Evolutionary conservation across 345 rosid species (phyloP), one percentile per base, ranked within the genome.

Genomic region (Corchorus olitorius): DNA sequence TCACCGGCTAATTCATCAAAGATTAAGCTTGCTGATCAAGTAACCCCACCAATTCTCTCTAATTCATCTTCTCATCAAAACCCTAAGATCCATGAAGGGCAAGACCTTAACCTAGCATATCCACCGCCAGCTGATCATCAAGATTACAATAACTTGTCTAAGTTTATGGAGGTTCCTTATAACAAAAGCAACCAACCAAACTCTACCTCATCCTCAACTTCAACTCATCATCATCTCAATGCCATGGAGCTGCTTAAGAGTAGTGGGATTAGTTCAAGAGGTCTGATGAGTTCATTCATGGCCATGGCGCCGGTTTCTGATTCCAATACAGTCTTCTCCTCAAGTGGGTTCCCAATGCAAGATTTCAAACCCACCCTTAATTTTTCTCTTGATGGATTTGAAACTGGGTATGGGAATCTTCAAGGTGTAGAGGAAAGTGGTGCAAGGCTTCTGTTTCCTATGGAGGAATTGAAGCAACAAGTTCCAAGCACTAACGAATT

Each of bases 391-490:
- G 83, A 80, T 33, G 85, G 82, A 69, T 79, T 82, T 71, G 84
- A 77, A 16, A 77, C 65, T 61, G 80, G 80, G 64, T 82, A 64
- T 54, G 84, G 71, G 17, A 74, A 10, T 70, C 78, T 63, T 19
- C 85, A 83, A 58, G 82, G 81, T 16, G 78, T 55, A 37, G 80
- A 81, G 35, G 84, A 77, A 39, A 81, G 48, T 77, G 78, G 64
- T 34, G 89, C 89, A 62, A 84, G 85, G 72, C 60, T 79, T 75
- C 73, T 84, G 53, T 85, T 85, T 60, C 91, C 91, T 1, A 59
- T 82, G 65, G 85, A 75, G 39, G 88, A 79, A 17, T 14, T 74
- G 53, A 85, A 81, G 69, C 77, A 73, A 8, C 77, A 73, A 8
- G 79, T 83, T 61, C 61, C 86, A 14, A 76, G 43, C 65, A 27